Evolutionary conservation across 2,329 filamentous ascomycete species (phyloP).

Genomic region (Cryoendolithus antarcticus): DNA sequence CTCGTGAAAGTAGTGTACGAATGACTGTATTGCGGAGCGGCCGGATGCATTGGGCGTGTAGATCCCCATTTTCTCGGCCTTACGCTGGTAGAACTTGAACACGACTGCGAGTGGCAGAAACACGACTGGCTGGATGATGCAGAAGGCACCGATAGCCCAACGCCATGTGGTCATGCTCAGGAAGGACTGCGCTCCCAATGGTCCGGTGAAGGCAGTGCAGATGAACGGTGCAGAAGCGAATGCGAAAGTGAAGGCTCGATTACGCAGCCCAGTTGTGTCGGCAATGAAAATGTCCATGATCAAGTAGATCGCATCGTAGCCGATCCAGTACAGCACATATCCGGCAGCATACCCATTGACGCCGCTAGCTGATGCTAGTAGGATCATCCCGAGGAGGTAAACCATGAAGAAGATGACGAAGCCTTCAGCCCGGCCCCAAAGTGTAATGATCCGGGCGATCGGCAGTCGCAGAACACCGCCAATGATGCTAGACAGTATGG

Average conservation of each 20-base stretch:
- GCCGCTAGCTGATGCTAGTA: slow-evolving; percentile 10
- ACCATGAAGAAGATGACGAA: slow-evolving; percentile 39
- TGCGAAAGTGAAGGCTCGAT: slow-evolving; percentile 52
- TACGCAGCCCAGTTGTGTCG: slow-evolving; percentile 53
- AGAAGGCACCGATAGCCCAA: slow-evolving; percentile 57
- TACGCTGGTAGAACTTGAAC: slow-evolving; percentile 46
- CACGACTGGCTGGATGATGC: slow-evolving; percentile 50
- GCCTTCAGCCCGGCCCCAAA: slow-evolving; percentile 55
- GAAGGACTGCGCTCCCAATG: slow-evolving; percentile 12
- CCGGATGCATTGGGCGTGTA: slow-evolving; percentile 30
- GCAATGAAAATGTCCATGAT: slow-evolving; percentile 45
- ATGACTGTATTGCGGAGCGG: slow-evolving; percentile 35
- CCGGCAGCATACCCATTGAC: slow-evolving; percentile 11
- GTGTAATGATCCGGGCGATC: slow-evolving; percentile 54
- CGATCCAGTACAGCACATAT: slow-evolving; percentile 14
- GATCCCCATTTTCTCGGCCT: slow-evolving; percentile 45
- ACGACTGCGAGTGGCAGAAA: slow-evolving; percentile 49
- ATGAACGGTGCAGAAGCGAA: slow-evolving; percentile 54
- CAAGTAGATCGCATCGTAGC: slow-evolving; percentile 8
- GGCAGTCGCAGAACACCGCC: slow-evolving; percentile 51
- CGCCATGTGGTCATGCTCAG: slow-evolving; percentile 39
- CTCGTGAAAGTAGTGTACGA: slow-evolving; percentile 45
- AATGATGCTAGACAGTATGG: slow-evolving; percentile 43
- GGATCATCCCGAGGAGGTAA: slow-evolving; percentile 11
- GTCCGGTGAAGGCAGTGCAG: slow-evolving; percentile 32